Base-by-base conservation (phyloP, 768 basidiomycete species). In the Amanita polypyramis region DNA sequence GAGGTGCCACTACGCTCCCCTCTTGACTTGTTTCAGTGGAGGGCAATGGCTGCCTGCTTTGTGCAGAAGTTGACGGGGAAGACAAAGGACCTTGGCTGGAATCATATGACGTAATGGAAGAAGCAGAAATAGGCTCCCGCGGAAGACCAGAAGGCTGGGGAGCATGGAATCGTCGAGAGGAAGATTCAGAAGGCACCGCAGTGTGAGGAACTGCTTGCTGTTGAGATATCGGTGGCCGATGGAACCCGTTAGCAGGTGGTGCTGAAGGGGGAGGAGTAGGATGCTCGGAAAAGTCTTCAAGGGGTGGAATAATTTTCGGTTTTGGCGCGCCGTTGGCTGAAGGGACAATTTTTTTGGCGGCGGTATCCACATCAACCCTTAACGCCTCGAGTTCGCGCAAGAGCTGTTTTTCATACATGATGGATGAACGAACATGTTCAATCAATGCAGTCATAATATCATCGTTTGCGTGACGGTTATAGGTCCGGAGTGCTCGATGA, bases 331-430 rank as follows among this genome's bases (percentile, higher is more conserved):
- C 75, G 54, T 74, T 76, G 0, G 70, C 53, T 20, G 72, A 55
- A 2, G 73, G 72, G 0, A 70, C 59, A 20, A 69, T 69, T 59
- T 82, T 83, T 56, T 80, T 75, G 36, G 77, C 75, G 4, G 85
- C 84, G 53, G 72, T 76, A 55, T 64, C 70, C 45, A 98, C 70
- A 60, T 96, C 94, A 1, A 73, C 76, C 47, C 79, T 73, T 27
- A 97, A 76, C 17, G 86, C 75, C 61, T 97, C 94, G 17, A 96
- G 70, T 62, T 98, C 95, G 42, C 83, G 78, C 46, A 97, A 70
- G 12, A 87, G 70, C 60, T 94, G 91, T 53, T 83, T 77, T 62
- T 98, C 94, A 59, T 92, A 96, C 72, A 93, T 80, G 56, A 98
- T 80, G 21, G 84, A 82, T 14, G 92, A 85, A 19, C 94, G 83